Evolutionary conservation across 2,329 filamentous ascomycete genomes (phyloP), one percentile per base, ranked within the genome.

Genomic region (Colletotrichum tabaci): DNA sequence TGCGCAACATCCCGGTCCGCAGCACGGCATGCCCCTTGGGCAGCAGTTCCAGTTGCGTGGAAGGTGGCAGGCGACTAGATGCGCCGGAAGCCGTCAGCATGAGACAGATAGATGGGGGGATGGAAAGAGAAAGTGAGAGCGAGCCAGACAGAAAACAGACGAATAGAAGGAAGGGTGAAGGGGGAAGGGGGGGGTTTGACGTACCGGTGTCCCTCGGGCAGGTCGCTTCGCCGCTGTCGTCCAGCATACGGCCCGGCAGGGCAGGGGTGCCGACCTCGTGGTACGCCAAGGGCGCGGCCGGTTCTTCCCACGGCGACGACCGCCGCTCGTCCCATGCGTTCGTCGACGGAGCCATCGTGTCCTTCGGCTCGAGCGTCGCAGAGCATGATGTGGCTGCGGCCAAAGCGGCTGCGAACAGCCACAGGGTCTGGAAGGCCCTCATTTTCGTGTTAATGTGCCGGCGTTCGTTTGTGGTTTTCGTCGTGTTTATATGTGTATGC

Each of bases 41-140:
- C 69, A 74, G 52, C 70, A 73, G 58, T 70, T 70, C 68, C 68
- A 71, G 66, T 71, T 66, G 70, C 53, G 70, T 1, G 71, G 61
- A n/a, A 61, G 58, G 46, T 73, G 58, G 49, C 71, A 73, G 47
- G 49, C 60, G 18, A 49, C 63, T 73, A 18, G 1, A 10, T 8
- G 30, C 7, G 30, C 8, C 30, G 6, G 16, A 21, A 12, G 18
- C 7, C 0, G 52, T 66, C 6, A 21, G 35, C 16, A 5, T 9
- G 10, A 6, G 40, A 10, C 26, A 30, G 26, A 30, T 30, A 5
- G 26, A 26, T 5, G 26, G 5, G 26, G 26, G 26, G 26, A 26
- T 26, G 4, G 26, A 26, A 26, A 26, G 26, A 26, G 1, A 26
- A 26, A 26, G 26, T 4, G 26, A 26, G 26, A 26, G 26, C 26